Conservation (phyloP, 108 stramenopile species). For the Seminavis robusta region DNA sequence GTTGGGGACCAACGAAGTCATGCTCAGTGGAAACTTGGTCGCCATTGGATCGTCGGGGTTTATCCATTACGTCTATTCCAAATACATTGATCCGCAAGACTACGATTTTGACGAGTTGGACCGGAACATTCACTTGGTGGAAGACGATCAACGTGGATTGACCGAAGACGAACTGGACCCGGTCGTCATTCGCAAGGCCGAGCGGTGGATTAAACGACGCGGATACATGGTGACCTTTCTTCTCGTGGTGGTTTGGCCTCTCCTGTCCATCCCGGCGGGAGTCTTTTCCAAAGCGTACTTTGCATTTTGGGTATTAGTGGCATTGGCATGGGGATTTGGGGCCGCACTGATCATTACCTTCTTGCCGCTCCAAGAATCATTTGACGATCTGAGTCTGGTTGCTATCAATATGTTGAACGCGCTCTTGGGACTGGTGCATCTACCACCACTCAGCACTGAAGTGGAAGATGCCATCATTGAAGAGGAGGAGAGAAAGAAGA, state of each 20-base stretch:
- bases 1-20: conserved; percentile 58
- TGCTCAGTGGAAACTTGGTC: conserved; percentile 69
- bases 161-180: conserved; percentile 33
- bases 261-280: conserved; percentile 60
- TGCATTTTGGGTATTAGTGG: conserved; percentile 68
- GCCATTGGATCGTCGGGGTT: conserved; percentile 51
- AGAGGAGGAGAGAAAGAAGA: no score
- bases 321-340: conserved; percentile 64
- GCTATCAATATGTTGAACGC: conserved; percentile 26
- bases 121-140: conserved; percentile 42
- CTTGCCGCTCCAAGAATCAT: conserved; percentile 55
- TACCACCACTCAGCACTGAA: no score
- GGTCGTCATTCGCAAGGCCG: conserved; percentile 25
- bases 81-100: conserved; percentile 52
- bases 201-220: conserved; percentile 52
- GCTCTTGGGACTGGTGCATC: no score
- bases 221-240: conserved; percentile 58
- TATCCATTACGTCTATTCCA: conserved; percentile 44
- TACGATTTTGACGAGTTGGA: conserved; percentile 49
- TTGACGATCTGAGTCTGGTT: conserved; percentile 31
- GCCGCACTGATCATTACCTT: conserved; percentile 47
- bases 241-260: conserved; percentile 63
- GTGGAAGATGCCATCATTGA: no score
- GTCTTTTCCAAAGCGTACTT: conserved; percentile 61
- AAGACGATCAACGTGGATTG: conserved; percentile 49